Evolutionary conservation across 164 flowering plant genomes (phyloP).

Genomic region (Berberis thunbergii): DNA sequence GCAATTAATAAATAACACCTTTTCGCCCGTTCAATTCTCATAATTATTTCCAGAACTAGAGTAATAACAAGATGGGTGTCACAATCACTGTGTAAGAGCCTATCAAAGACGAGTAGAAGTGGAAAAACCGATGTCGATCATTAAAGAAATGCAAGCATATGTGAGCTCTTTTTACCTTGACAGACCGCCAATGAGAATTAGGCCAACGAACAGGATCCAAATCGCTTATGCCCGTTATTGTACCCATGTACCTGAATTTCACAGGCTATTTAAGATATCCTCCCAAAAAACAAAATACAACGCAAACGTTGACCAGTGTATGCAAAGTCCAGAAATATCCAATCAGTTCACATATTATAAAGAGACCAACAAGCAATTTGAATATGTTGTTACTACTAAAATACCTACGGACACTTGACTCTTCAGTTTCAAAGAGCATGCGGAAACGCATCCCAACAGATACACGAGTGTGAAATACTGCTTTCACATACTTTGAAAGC

Average conservation of each 20-base stretch:
- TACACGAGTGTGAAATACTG: constrained; percentile 78
- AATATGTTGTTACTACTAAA: constrained; percentile 4
- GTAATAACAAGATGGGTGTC: no score
- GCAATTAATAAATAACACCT: no score
- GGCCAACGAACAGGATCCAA: constrained; percentile 81
- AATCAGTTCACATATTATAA: neutral
- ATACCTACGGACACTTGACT: constrained; percentile 87
- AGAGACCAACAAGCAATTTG: neutral
- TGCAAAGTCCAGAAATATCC: neutral
- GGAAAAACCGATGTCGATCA: no score
- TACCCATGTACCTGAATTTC: constrained; percentile 74
- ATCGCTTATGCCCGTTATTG: constrained; percentile 80
- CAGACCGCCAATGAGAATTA: constrained; percentile 89
- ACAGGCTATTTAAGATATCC: neutral
- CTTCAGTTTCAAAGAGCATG: constrained; percentile 90
- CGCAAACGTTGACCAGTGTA: neutral
- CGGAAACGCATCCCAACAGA: constrained; percentile 93
- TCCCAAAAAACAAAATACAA: neutral
- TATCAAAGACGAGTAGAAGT: no score
- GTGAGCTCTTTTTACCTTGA: constrained; percentile 41
- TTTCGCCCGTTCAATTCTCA: no score
- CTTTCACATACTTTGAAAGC: constrained; percentile 67
- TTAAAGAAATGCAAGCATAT: no score
- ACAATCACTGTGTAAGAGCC: no score
- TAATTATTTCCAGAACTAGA: no score